Percentiles rank a stretch among this genome's conserved stretches.
Evolutionary conservation across 148 eudicot genomes (phyloP).

Genomic region (Pouteria glomerata): DNA sequence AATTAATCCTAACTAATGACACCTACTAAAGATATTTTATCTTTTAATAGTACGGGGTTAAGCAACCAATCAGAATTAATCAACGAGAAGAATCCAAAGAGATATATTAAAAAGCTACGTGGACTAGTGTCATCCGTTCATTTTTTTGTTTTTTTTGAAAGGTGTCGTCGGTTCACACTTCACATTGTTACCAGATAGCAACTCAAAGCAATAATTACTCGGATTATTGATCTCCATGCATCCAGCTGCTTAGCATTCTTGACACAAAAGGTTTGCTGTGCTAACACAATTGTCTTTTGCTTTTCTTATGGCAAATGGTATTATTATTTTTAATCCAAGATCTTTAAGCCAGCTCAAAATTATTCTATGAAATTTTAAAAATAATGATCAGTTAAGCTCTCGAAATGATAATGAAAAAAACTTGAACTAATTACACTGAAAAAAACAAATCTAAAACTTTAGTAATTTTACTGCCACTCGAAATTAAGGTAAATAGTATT

Average conservation of each 20-base stretch:
- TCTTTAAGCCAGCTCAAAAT: no score
- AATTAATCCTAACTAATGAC: neutral
- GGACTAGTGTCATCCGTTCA: neutral
- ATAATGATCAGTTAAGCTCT: no score
- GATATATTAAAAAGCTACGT: constrained; percentile 3
- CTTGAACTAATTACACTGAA: no score
- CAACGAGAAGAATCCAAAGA: constrained; percentile 7
- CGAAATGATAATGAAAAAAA: no score
- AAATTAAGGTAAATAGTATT: no score
- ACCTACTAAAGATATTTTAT: neutral
- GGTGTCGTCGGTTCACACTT: no score
- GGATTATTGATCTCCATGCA: neutral
- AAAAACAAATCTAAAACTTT: no score
- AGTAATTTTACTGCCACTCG: no score
- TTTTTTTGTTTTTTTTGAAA: no score
- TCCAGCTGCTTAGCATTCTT: constrained; percentile 16
- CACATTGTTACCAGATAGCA: no score
- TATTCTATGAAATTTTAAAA: no score
- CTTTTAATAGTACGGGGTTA: neutral
- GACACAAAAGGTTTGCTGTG: neutral
- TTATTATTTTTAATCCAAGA: constrained; percentile 10
- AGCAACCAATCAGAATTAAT: constrained; percentile 4
- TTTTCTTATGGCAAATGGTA: neutral
- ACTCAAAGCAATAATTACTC: neutral
- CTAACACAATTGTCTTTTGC: neutral